Percentiles rank a stretch among this genome's conserved stretches.
Evolutionary conservation across 495 filamentous ascomycete species (phyloP).

Genomic region (Parachaetomium inaequale): DNA sequence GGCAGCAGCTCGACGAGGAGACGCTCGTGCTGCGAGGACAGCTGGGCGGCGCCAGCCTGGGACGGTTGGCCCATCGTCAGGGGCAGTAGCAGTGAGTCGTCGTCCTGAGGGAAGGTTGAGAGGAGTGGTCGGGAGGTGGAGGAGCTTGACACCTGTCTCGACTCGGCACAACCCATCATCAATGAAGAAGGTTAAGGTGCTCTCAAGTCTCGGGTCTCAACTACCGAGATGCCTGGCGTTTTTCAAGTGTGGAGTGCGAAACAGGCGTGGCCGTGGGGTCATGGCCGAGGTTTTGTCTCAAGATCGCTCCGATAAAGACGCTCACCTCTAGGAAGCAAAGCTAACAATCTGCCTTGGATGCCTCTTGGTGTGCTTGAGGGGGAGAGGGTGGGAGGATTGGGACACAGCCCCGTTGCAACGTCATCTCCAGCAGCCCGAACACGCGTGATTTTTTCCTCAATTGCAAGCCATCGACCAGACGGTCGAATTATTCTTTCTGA

Average conservation of each 20-base stretch:
- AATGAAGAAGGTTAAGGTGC: neutral
- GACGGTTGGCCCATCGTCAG: conserved; percentile 21
- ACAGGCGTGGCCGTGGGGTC: too few relatives aligned
- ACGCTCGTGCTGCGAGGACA: conserved; percentile 32
- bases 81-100: neutral
- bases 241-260: too few relatives aligned
- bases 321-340: too few relatives aligned
- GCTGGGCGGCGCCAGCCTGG: neutral
- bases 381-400: neutral
- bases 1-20: conserved; percentile 35
- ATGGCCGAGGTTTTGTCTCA: too few relatives aligned
- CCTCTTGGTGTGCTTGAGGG: neutral
- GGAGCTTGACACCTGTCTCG: conserved; percentile 9
- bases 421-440: neutral
- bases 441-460: neutral
- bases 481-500: neutral
- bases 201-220: neutral
- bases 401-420: neutral
- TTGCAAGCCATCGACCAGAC: neutral
- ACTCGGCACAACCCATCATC: conserved; percentile 26
- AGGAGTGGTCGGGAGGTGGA: conserved; percentile 3
- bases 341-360: conserved; percentile 1
- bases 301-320: too few relatives aligned
- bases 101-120: neutral
- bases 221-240: neutral